phyloP scores from a whole-genome alignment of 371 early-diverging fungal genomes.

The Lichtheimia corymbifera region DNA sequence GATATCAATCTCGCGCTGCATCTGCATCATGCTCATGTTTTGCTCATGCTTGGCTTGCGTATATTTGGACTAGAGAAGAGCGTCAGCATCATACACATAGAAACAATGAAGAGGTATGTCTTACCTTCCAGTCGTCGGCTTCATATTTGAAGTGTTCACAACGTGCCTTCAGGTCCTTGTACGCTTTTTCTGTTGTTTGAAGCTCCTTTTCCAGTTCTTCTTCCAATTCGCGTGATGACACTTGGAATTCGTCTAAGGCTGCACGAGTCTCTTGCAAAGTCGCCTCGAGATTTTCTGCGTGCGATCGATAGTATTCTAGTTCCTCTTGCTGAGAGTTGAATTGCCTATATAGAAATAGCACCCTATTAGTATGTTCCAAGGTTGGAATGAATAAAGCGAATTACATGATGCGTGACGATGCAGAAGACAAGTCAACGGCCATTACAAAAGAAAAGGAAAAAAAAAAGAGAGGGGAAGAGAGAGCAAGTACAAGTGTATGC shows the following conservation, averaged over 20 bases:
- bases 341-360: conserved; percentile 28
- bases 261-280: conserved; percentile 58
- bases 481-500: not conserved
- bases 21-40: conserved; percentile 63
- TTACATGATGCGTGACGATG: conserved; percentile 22
- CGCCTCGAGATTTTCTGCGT: conserved; percentile 48
- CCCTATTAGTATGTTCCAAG: not conserved
- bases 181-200: conserved; percentile 61
- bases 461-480: not conserved
- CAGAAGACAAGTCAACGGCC: conserved; percentile 13
- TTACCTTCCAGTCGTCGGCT: conserved; percentile 76
- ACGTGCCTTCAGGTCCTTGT: conserved; percentile 60
- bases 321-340: conserved; percentile 58
- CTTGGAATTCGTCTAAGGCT: conserved; percentile 64
- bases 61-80: conserved; percentile 33
- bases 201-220: conserved; percentile 67
- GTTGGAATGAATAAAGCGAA: not conserved
- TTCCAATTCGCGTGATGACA: conserved; percentile 63
- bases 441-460: not conserved
- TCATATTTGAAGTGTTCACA: conserved; percentile 60
- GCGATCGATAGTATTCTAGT: conserved; percentile 57
- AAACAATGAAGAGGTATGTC: not conserved
- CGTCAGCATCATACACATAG: not conserved
- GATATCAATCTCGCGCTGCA: conserved; percentile 77
- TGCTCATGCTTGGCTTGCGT: conserved; percentile 58